These are phyloP conservation scores for Colletotrichum acutatum DNA, from an alignment of 2,329 filamentous ascomycete genomes.

Conservation along the genomic window DNA sequence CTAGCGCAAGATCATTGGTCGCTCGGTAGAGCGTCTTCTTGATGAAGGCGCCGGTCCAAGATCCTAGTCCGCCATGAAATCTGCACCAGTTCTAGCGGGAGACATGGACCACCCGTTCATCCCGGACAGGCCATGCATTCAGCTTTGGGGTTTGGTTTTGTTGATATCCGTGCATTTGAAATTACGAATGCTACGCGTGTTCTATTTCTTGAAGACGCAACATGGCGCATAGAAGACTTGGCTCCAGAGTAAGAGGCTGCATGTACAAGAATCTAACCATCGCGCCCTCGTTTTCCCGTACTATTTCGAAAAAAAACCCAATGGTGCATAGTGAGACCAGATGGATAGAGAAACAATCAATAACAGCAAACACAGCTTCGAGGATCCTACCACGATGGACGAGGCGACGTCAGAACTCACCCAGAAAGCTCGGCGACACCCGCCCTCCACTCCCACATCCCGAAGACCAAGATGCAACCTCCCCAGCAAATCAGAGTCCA, in stretches of 20 bases:
- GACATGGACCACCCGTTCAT: background rate
- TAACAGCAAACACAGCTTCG: background rate
- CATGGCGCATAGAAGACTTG: too few relatives aligned
- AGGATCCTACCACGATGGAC: background rate
- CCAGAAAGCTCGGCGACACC: background rate
- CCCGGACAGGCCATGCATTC: too few relatives aligned
- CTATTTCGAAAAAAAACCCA: too few relatives aligned
- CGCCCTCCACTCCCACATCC: background rate
- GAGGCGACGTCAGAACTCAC: background rate
- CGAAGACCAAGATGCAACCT: background rate
- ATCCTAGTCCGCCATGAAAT: background rate
- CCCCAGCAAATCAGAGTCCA: background rate
- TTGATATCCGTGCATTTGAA: background rate
- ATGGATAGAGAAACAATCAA: too few relatives aligned
- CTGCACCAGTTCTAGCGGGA: background rate
- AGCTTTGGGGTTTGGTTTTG: background rate
- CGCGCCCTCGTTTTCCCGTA: too few relatives aligned
- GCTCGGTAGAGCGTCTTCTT: background rate
- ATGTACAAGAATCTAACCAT: too few relatives aligned
- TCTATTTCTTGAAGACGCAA: too few relatives aligned
- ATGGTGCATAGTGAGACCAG: too few relatives aligned
- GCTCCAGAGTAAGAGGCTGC: too few relatives aligned
- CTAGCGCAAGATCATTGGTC: background rate
- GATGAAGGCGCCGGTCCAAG: background rate
- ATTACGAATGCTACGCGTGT: fast-evolving